A percentile compares a stretch with the other conserved stretches of the same genome.
Evolutionary conservation across 129 eudicot genomes (phyloP).

Genomic region (Sambucus nigra): DNA sequence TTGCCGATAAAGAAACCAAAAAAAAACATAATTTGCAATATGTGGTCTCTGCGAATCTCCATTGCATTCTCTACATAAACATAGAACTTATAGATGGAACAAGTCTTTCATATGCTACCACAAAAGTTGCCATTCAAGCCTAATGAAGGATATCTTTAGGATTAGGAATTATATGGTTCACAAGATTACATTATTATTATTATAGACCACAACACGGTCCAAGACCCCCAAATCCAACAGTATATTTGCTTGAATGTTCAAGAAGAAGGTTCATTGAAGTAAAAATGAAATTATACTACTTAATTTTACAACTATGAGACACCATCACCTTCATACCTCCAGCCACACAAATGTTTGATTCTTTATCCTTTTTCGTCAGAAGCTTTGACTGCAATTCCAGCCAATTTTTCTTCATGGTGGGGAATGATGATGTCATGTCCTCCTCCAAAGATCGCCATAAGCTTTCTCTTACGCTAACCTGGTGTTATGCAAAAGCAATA

Average conservation of each 20-base stretch:
- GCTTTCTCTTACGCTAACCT: constrained; percentile 70
- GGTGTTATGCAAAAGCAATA: constrained; percentile 7
- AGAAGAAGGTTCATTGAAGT: neutral
- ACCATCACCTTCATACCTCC: constrained; percentile 79
- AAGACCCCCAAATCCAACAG: neutral
- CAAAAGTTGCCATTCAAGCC: too few species aligned
- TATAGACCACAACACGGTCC: neutral
- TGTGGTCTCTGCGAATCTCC: too few species aligned
- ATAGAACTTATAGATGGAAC: too few species aligned
- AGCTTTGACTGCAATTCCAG: constrained; percentile 67
- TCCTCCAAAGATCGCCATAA: constrained; percentile 82
- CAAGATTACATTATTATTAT: neutral
- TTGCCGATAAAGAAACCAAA: neutral
- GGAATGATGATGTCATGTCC: constrained; percentile 67
- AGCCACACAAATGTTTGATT: constrained; percentile 82
- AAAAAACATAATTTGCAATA: neutral
- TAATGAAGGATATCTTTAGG: too few species aligned
- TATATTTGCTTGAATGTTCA: neutral
- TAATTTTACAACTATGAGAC: constrained; percentile 2
- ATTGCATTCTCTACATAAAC: too few species aligned
- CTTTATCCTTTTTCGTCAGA: constrained; percentile 50
- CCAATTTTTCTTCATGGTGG: constrained; percentile 62
- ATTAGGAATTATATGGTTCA: too few species aligned
- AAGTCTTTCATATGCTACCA: too few species aligned
- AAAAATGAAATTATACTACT: neutral